phyloP scores from a whole-genome alignment of 371 early-diverging fungal species.

The Nematocida sp. region DNA sequence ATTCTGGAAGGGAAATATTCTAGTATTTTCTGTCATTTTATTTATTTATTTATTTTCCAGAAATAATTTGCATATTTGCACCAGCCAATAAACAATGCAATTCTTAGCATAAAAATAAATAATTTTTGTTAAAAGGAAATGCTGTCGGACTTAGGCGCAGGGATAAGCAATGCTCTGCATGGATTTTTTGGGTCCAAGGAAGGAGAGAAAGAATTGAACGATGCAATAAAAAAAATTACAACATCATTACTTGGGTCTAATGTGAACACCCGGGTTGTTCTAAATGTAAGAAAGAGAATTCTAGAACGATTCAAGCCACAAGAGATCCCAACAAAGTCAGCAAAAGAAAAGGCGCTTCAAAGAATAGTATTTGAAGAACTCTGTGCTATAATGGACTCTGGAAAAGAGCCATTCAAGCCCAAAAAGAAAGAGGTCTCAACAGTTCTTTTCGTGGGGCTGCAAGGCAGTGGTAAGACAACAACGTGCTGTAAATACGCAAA shows the following conservation, averaged over 20 bases:
- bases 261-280: conserved; percentile 85
- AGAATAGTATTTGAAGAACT: conserved; percentile 88
- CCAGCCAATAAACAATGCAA: not conserved
- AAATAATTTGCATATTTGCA: too few species aligned
- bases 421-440: conserved; percentile 79
- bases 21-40: too few species aligned
- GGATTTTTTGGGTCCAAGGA: conserved; percentile 57
- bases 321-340: conserved; percentile 80
- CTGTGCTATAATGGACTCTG: conserved; percentile 85
- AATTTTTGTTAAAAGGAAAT: conserved; percentile 37
- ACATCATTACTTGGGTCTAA: conserved; percentile 73
- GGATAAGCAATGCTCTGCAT: conserved; percentile 49
- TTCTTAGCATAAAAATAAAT: conserved; percentile 9
- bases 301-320: conserved; percentile 76
- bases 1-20: too few species aligned
- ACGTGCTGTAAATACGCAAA: conserved; percentile 94
- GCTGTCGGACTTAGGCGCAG: conserved; percentile 55
- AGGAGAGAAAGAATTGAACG: conserved; percentile 60
- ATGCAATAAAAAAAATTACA: conserved; percentile 67
- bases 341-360: conserved; percentile 74
- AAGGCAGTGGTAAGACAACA: conserved; percentile 97
- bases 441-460: conserved; percentile 97
- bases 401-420: conserved; percentile 80
- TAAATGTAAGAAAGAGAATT: conserved; percentile 79
- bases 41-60: too few species aligned